Base-by-base conservation (phyloP, 371 early-diverging fungal genomes). In the Mucor irregularis region DNA sequence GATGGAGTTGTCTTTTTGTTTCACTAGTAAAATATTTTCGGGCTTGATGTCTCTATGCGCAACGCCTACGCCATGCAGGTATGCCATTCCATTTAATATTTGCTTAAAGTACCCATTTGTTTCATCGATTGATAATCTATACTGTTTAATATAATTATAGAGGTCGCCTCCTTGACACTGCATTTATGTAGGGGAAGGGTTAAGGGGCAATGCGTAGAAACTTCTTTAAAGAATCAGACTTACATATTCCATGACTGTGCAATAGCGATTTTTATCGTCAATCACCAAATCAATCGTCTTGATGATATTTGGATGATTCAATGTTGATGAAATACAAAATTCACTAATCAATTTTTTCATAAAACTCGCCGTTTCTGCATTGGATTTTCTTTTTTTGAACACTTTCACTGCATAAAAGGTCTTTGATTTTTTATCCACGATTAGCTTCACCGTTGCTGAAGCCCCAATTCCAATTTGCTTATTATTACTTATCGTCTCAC, bases 51-150 rank as follows among this genome's bases (percentile, higher is more conserved):
- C 91, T 13, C 99, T 86, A 55, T 87, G 87, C 46, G 84, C 85
- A 50, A 91, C 94, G 29, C 99, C 99, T 44, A 90, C 76, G 11
- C 91, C 74, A 76, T 99, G 99, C 58, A 96, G 90, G 69, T 98
- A 96, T 49, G 93, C 91, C 33, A 99, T 82, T 44, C 98, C 95
- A 43, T 94, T 80, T 71, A 97, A 88, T 52, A 99, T 78, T 65
- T 99, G 99, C 68, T 96, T 69, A 51, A 87, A 87, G 11, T 73
- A 77, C 64, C 44, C 84, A 74, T 43, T 65, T 58, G 26, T 62
- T 58, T 42, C 82, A 82, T 77, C 81, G 0, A 56, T 53, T 21
- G 67, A 66, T 29, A 82, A 53, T 26, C 47, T 57, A 35, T 43
- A 70, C 51, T 53, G 65, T 60, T 49, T 76, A 17, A 84, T 76